Base-by-base conservation (phyloP, 345 rosid genomes). In the Bruguiera parviflora region DNA sequence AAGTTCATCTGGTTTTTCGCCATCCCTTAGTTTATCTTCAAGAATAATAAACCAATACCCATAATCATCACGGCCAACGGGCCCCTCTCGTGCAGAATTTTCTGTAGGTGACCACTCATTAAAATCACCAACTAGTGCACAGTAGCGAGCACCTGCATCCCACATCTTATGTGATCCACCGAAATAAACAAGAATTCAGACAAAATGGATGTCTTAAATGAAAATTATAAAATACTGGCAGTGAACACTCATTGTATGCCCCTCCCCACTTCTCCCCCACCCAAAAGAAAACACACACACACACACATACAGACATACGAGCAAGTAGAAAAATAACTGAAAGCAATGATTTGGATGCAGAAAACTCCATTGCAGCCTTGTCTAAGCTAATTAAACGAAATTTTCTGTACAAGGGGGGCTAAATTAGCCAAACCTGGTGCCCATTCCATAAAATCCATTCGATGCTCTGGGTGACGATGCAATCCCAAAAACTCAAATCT, bases 371-470 rank as follows among this genome's bases (percentile, higher is more conserved):
- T 51, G n/a, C 8, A 32, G 27, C 21, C 5, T 28, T 65, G n/a
- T 65, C 33, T 19, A 8, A 49, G 19, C 29, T 47, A 9, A 51
- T 1, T 51, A 43, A 22, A 19, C 15, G 15, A 53, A 7, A 56
- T 11, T 16, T 53, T 22, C 4, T 27, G 10, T 25, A 56, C 11
- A 24, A 56, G 16, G 16, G 16, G 31, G 59, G 15, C 33, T n/a
- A 2, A 57, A 37, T 4, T 71, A 43, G 69, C 29, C 81, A 78
- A 75, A 93, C 98, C 98, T 88, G 98, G 97, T 78, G 92, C 98
- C 97, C 98, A 91, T 39, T 94, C 97, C 95, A 94, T 84, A 72
- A 81, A 88, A 70, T 94, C 98, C 69, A 85, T 88, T 31, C 98
- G 85, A 77, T 94, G 98, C 75, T 94, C 96, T 75, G 82, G 77